Base-by-base conservation (phyloP, 306 rosid species). In the Geum urbanum region DNA sequence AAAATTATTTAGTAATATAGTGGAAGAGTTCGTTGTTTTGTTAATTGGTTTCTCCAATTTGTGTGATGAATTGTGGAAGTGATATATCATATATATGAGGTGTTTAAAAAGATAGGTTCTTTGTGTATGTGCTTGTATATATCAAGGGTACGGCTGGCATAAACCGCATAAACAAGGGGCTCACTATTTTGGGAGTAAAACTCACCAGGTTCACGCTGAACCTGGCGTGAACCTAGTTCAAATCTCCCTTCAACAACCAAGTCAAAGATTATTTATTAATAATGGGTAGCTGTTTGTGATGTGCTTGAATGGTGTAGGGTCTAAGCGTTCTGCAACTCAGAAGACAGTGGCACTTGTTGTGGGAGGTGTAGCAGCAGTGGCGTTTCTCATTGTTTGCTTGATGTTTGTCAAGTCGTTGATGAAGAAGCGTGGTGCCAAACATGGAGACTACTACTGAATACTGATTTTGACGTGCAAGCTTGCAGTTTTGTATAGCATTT, bases 331-430 rank as follows among this genome's bases (percentile, higher is more conserved):
- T 68, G 74, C 96, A 8, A 74, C 96, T 13, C 75, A 84, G 59
- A 94, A 81, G 76, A 90, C 92, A 12, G 90, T 81, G 54, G 98
- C 98, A 15, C 71, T 94, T 78, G 97, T 85, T 12, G 89, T 94
- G 22, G 98, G 98, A 79, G 97, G 97, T 67, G 67, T 94, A 32
- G 97, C 97, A 49, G 90, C 88, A 10, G 39, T 90, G 53, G 98
- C 89, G 12, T 88, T 90, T 77, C 27, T 88, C n/a, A 64, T 90
- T 69, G 97, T 70, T 40, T 92, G 90, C 68, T 65, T 90, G 80
- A 24, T 92, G 58, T 92, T 77, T 76, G 58, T 79, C 8, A 88
- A 70, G 73, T 81, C 90, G 8, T 67, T 57, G 47, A 12, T 92
- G 35, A 92, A 85, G 84, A 92, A 66, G 78, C 81, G 56, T 54